Evolutionary conservation across 805 yeast species (phyloP).

Genomic region (Kregervanrija pseudodelftensis): DNA sequence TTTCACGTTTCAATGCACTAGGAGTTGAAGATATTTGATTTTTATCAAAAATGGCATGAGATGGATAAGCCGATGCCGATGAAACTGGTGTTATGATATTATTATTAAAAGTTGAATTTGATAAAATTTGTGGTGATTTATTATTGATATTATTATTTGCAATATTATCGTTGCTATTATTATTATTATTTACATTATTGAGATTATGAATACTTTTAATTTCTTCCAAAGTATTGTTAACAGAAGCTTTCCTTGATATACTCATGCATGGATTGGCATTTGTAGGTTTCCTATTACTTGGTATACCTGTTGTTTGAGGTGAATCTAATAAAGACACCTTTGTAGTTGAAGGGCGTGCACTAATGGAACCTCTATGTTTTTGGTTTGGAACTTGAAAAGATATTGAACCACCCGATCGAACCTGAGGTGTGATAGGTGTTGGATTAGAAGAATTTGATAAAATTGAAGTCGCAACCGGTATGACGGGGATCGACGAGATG

Average conservation of each 20-base stretch:
- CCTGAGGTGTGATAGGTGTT: conserved; percentile 8
- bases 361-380: conserved; percentile 52
- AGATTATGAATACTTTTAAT: neutral
- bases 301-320: conserved; percentile 18
- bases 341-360: conserved; percentile 42
- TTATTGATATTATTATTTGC: too few species aligned
- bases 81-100: too few species aligned
- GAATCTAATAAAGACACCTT: conserved; percentile 20
- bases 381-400: conserved; percentile 41
- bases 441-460: conserved; percentile 4
- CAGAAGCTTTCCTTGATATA: too few species aligned
- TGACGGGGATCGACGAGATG: neutral
- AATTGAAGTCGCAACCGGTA: conserved; percentile 4
- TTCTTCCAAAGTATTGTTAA: neutral
- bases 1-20: too few species aligned
- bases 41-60: too few species aligned
- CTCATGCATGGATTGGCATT: conserved; percentile 3
- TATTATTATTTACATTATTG: too few species aligned
- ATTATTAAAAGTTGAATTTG: too few species aligned
- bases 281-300: conserved; percentile 24
- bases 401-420: conserved; percentile 25
- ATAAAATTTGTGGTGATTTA: too few species aligned
- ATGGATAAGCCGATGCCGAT: too few species aligned
- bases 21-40: too few species aligned
- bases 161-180: too few species aligned